These are phyloP conservation scores for Gossypium davidsonii DNA, from an alignment of 441 rosid species.

Conservation along the genomic window DNA sequence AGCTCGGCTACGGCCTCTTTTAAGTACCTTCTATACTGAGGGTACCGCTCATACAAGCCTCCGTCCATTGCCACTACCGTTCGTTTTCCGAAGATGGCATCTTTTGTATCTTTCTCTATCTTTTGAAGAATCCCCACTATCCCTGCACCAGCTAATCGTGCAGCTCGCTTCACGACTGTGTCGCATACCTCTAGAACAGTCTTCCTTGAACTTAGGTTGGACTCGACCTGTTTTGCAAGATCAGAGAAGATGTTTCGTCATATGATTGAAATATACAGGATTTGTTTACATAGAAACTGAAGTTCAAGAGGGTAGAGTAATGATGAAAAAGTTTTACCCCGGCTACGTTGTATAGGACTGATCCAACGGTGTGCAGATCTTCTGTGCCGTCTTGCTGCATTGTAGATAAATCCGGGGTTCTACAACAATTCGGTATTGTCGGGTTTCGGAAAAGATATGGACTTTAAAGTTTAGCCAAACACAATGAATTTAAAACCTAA, in stretches of 20 bases:
- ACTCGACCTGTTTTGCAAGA: conserved; percentile 39
- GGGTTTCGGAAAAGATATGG: too few relatives aligned
- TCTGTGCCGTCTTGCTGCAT: conserved; percentile 65
- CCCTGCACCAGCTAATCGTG: conserved; percentile 84
- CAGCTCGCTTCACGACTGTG: conserved; percentile 64
- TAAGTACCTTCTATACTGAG: conserved; percentile 57
- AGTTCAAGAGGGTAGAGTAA: not conserved
- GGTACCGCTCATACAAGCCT: conserved; percentile 65
- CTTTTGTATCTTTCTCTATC: conserved; percentile 63
- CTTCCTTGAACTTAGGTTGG: conserved; percentile 42
- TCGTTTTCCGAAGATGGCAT: conserved; percentile 46
- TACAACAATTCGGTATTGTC: conserved; percentile 13
- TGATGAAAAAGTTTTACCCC: conserved; percentile 34
- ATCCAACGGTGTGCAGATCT: conserved; percentile 63
- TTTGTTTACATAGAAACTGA: not conserved
- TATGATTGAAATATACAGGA: not conserved
- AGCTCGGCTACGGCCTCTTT: conserved; percentile 61
- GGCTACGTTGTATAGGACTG: conserved; percentile 37
- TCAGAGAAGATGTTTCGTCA: not conserved
- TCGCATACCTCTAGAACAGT: conserved; percentile 55
- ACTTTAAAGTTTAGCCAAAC: too few relatives aligned
- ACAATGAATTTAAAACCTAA: not conserved
- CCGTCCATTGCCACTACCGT: conserved; percentile 87
- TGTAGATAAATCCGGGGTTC: conserved; percentile 62
- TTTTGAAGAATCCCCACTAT: conserved; percentile 74